Base-by-base conservation (phyloP, 768 basidiomycete species). In the Hygrocybe punicea region DNA sequence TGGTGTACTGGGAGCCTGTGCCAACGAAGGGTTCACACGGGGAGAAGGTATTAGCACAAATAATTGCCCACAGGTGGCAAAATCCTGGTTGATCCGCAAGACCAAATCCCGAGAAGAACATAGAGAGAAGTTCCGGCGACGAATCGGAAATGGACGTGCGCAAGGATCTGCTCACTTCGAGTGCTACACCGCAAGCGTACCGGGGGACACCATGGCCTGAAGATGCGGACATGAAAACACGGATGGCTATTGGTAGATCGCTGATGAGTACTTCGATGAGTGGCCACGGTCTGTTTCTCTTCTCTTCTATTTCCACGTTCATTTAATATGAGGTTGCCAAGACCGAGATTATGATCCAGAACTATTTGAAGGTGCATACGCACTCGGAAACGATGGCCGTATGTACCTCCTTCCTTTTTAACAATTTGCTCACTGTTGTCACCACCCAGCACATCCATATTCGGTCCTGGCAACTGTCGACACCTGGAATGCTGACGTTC, bases 1-100 rank as follows among this genome's bases (percentile, higher is more conserved):
- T 67, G 35, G 48, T 66, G 19, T 65, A 67, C 47, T 65, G 64
- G 62, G 37, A 34, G 16, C 60, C 65, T 37, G 60, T 54, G 25
- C 62, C 62, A 35, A 54, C 54, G n/a, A 58, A 61, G 51, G 53
- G 51, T 23, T 55, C 57, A 23, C 34, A 50, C 48, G 62, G 57
- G 49, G 37, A 51, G 33, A 46, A 44, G 40, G 29, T 29, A 29
- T 29, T 29, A 29, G 29, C 29, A 29, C 29, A 29, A 29, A 44
- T 21, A 47, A 45, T 46, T 46, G 42, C 53, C 45, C 19, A 45
- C 2, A 49, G 53, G 53, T 56, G 57, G 25, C 40, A 50, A 53
- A 62, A 60, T 60, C n/a, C n/a, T n/a, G n/a, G n/a, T n/a, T n/a
- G n/a, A n/a, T n/a, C 56, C 37, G 49, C 23, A 56, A 57, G 35